Evolutionary conservation across 225 moss, liverwort and hornwort species (phyloP).

Genomic region (Asterella californica): DNA sequence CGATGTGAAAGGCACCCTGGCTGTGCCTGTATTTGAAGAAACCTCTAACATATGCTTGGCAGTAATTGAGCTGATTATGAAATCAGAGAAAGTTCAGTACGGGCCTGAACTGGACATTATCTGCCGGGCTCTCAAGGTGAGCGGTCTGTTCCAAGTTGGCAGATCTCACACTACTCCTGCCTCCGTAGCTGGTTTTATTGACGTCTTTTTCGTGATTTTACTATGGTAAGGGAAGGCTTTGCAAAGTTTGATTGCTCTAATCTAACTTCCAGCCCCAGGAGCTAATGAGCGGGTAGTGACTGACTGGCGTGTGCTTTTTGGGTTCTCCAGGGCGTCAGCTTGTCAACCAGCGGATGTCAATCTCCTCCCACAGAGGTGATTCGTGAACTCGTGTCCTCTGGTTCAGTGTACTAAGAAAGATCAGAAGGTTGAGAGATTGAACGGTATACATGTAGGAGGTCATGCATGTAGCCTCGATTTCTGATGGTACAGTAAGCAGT

Average conservation of each 20-base stretch:
- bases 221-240: constrained; percentile 6
- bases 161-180: background rate
- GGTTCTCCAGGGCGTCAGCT: constrained; percentile 39
- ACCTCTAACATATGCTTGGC: constrained; percentile 62
- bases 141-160: background rate
- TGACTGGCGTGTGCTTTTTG: background rate
- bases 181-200: background rate
- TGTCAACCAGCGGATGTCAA: constrained; percentile 38
- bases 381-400: constrained; percentile 16
- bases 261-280: background rate
- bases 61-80: constrained; percentile 85
- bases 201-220: background rate
- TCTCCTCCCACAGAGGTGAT: constrained; percentile 44
- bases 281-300: background rate
- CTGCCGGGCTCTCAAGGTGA: constrained; percentile 90
- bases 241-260: background rate
- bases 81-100: constrained; percentile 74
- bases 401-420: constrained; percentile 3
- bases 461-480: background rate
- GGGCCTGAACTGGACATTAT: constrained; percentile 80
- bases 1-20: constrained; percentile 75
- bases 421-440: background rate
- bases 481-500: background rate
- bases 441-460: background rate
- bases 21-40: constrained; percentile 85